Conservation (phyloP, 179 eudicot genomes). For the Gypsophila paniculata region DNA sequence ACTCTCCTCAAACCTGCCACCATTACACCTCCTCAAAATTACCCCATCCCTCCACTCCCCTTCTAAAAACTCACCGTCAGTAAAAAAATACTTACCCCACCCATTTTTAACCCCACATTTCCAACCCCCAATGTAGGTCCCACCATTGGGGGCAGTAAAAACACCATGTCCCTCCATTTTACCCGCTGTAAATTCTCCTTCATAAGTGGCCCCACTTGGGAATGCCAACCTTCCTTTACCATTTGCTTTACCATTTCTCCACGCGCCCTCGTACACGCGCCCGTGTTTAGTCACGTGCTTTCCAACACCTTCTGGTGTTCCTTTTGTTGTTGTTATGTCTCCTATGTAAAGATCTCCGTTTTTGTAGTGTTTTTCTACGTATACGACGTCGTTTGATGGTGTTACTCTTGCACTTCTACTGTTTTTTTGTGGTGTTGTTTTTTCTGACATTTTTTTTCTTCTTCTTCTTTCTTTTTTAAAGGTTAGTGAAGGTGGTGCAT, state of each 20-base stretch:
- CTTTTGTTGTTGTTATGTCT: conserved; percentile 43
- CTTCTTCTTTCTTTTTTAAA: too few species aligned
- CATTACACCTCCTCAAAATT: conserved; percentile 68
- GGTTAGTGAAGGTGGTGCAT: too few species aligned
- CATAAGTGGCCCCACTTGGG: conserved; percentile 77
- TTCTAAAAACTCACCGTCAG: conserved; percentile 57
- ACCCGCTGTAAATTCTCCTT: conserved; percentile 73
- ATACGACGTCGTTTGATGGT: conserved; percentile 28
- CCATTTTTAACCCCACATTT: conserved; percentile 57
- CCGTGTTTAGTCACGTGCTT: conserved; percentile 78
- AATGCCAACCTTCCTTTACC: conserved; percentile 77
- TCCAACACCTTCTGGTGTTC: conserved; percentile 62
- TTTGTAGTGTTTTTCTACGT: conserved; percentile 43
- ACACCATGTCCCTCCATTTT: conserved; percentile 79
- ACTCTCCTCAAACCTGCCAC: not conserved
- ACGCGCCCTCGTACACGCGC: conserved; percentile 75
- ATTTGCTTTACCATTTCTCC: conserved; percentile 67
- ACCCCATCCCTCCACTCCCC: conserved; percentile 79
- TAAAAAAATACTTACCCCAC: conserved; percentile 68
- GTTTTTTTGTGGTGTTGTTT: conserved; percentile 24
- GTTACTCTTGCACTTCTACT: conserved; percentile 47
- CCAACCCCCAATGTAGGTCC: conserved; percentile 67
- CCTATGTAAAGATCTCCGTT: conserved; percentile 93
- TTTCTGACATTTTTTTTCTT: not conserved
- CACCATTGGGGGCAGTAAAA: conserved; percentile 65